Evolutionary conservation across 164 flowering plant species (phyloP), one percentile per base, ranked within the genome.

Genomic region (Vitis labrusca): DNA sequence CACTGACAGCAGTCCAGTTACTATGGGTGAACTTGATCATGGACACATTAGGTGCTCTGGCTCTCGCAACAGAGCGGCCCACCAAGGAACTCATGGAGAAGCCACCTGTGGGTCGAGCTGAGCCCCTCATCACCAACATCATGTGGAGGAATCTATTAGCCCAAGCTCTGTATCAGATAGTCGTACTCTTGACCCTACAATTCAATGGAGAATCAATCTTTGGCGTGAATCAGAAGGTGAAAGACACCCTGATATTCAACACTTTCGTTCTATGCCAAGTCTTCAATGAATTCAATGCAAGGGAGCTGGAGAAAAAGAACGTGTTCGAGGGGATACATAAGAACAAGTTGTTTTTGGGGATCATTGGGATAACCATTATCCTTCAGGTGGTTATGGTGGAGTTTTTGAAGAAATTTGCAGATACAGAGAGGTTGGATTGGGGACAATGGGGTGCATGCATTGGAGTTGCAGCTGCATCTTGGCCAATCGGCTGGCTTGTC

Each of bases 21-120:
- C 30, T 88, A 66, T 90, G 95, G 95, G 92, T 90, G 70, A 90
- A 90, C 66, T 71, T 90, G 70, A 88, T 88, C 64, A 88, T 88
- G 91, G 92, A 88, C 76, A 86, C 90, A 0, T 59, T 90, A 10
- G 89, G 88, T 1, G 89, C 94, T 4, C 66, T 90, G 17, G 91
- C 94, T 15, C 73, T 90, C 0, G 91, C 90, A 9, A 85, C 91
- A 0, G 92, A 90, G 55, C 62, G 64, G 16, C 91, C 91, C 23
- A 84, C 85, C n/a, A 73, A 73, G 48, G 85, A 86, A 59, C 78
- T 89, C 47, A 81, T 88, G 91, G 71, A 80, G 11, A 80, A 80
- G 56, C 72, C 77, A 0, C 92, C 92, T 0, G 87, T 85, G 1
- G 90, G 91, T 3, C 73, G 86, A 3, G 83, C 81, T 0, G 82